Evolutionary conservation across 345 rosid species (phyloP), one percentile per base, ranked within the genome.

Genomic region (Aquilaria sinensis): DNA sequence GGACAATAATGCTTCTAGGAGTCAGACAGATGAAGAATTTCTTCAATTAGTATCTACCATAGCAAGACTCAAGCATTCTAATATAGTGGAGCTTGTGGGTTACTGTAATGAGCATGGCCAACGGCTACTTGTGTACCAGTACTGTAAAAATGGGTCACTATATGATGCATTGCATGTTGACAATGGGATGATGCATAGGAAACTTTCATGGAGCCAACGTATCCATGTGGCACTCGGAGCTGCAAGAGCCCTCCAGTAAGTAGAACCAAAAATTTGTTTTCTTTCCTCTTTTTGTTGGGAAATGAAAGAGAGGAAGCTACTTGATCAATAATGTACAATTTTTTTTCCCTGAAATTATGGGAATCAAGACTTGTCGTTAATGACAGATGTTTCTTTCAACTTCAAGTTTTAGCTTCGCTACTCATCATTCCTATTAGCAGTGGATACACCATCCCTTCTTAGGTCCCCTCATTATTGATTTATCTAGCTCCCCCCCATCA

Each of bases 201-300:
- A 81, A 51, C 83, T 94, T 63, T 77, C 92, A 47, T 94, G 96
- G 99, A 78, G 74, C 65, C 76, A 70, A 49, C 96, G 97, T 52
- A 79, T 86, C 51, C 78, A 73, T 14, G 51, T 88, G 58, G 96
- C 99, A 0, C 81, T 90, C 30, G 96, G 96, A 73, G 85, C 92
- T 69, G 92, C 99, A 51, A 85, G 80, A 67, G 96, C 96, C 64
- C 63, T 94, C 56, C 93, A 88, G 99, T 94, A 82, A 85, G 97
- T 81, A 63, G 55, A 64, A 56, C 67, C 63, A 45, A 55, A 9
- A 47, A 12, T 9, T 47, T 6, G 14, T 58, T 43, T 60, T 15
- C n/a, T 57, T 63, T 57, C 23, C n/a, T 54, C 23, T 31, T 72
- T 51, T 30, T 41, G 55, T 51, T 58, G 50, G 55, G 43, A 53